Evolutionary conservation across 805 yeast species (phyloP).

Genomic region (Zygoascus bituminiphila): DNA sequence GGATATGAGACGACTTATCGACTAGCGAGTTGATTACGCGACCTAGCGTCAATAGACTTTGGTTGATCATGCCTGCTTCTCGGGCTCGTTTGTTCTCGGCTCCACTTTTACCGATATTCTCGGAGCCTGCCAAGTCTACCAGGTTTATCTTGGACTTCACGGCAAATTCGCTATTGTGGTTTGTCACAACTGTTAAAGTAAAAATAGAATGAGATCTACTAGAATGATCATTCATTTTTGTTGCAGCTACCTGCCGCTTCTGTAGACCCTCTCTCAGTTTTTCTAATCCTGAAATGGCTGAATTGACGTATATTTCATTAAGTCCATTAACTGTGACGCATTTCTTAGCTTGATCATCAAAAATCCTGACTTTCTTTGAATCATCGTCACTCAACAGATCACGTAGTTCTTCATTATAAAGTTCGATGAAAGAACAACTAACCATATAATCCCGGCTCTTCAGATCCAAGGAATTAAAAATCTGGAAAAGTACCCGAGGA

Average conservation of each 20-base stretch:
- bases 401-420: conserved; percentile 77
- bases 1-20: conserved; percentile 61
- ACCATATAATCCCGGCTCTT: conserved; percentile 48
- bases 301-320: conserved; percentile 44
- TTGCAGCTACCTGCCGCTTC: conserved; percentile 65
- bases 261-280: conserved; percentile 49
- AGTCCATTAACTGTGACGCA: conserved; percentile 48
- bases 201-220: conserved; percentile 77
- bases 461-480: conserved; percentile 43
- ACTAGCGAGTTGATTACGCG: conserved; percentile 74
- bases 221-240: conserved; percentile 67
- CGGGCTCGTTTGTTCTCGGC: conserved; percentile 79
- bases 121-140: conserved; percentile 94
- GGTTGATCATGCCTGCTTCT: conserved; percentile 91
- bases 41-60: conserved; percentile 78
- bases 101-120: conserved; percentile 80
- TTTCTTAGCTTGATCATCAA: conserved; percentile 39
- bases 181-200: conserved; percentile 48
- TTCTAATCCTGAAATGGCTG: conserved; percentile 44
- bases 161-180: conserved; percentile 48
- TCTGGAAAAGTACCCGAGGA: conserved; percentile 47
- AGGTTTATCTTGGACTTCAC: conserved; percentile 50
- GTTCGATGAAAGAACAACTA: conserved; percentile 72
- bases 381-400: conserved; percentile 49
- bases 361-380: conserved; percentile 43